These are phyloP conservation scores for Exophiala sp. DNA, from an alignment of 2,329 filamentous ascomycete genomes.

Conservation along the genomic window DNA sequence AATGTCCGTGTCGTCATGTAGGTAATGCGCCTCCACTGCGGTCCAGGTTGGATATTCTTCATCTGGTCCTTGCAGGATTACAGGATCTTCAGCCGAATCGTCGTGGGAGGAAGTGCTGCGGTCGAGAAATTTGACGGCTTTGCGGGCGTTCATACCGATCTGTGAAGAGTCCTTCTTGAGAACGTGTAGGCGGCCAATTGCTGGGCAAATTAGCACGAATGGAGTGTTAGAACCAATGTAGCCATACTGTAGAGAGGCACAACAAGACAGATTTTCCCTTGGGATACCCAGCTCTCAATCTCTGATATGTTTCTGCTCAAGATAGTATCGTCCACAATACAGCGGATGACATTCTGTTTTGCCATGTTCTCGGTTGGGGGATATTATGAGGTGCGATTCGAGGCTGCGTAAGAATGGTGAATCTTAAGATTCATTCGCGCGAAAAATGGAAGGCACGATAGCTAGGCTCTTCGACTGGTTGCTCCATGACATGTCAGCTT, in stretches of 20 bases:
- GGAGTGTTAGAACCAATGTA: neutral
- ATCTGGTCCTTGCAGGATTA: conserved; percentile 48
- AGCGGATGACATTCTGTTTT: conserved; percentile 46
- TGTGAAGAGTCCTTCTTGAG: conserved; percentile 45
- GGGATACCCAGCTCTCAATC: conserved; percentile 51
- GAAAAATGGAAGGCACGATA: conserved; percentile 8
- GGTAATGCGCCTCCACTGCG: conserved; percentile 43
- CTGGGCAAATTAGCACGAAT: conserved; percentile 30
- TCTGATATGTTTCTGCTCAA: conserved; percentile 51
- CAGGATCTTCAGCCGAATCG: conserved; percentile 40
- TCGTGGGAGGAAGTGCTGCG: conserved; percentile 48
- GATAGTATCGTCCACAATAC: conserved; percentile 52
- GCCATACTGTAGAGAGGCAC: conserved; percentile 52
- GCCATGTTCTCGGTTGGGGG: conserved; percentile 17
- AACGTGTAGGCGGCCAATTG: conserved; percentile 45
- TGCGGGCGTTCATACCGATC: conserved; percentile 49
- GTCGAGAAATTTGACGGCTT: conserved; percentile 52
- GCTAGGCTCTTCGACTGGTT: conserved; percentile 16
- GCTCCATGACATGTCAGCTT: conserved; percentile 9
- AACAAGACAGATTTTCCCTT: conserved; percentile 48
- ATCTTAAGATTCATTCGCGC: conserved; percentile 17
- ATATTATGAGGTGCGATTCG: conserved; percentile 3
- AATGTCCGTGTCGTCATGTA: conserved; percentile 37
- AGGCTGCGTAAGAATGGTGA: neutral
- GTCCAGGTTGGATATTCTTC: conserved; percentile 48